Evolutionary conservation across 306 rosid species (phyloP).

Genomic region (Vigna unguiculata): DNA sequence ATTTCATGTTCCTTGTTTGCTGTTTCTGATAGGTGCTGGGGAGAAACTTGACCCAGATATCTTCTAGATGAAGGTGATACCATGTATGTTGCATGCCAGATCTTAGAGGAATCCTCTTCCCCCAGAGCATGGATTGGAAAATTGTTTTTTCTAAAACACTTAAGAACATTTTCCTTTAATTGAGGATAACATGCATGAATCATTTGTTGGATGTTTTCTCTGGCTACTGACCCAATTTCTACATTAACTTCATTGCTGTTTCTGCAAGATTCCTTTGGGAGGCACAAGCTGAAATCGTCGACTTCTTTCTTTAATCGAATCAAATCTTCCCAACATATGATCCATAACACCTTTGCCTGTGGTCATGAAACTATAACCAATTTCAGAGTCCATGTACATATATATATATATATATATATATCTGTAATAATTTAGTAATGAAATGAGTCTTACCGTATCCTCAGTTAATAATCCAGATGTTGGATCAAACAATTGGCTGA

Average conservation of each 20-base stretch:
- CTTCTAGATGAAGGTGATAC: constrained; percentile 64
- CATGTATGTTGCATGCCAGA: constrained; percentile 51
- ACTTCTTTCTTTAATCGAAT: constrained; percentile 56
- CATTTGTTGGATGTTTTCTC: constrained; percentile 53
- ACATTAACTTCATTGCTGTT: constrained; percentile 45
- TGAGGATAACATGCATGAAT: constrained; percentile 57
- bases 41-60: constrained; percentile 53
- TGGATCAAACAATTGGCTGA: constrained; percentile 67
- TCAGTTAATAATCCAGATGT: constrained; percentile 57
- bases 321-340: constrained; percentile 69
- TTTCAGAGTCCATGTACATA: constrained; percentile 38
- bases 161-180: constrained; percentile 63
- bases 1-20: constrained; percentile 24
- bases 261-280: constrained; percentile 48
- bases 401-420: no score
- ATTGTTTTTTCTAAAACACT: constrained; percentile 65
- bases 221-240: constrained; percentile 49
- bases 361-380: constrained; percentile 48
- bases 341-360: constrained; percentile 78
- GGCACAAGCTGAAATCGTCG: constrained; percentile 54
- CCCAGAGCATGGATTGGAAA: constrained; percentile 51
- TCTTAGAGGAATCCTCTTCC: constrained; percentile 60
- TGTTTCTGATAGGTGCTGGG: constrained; percentile 41
- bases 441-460: constrained; percentile 69
- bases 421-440: constrained; percentile 22